Conservation (phyloP, 2,329 filamentous ascomycete species). For the Claviceps sp. region DNA sequence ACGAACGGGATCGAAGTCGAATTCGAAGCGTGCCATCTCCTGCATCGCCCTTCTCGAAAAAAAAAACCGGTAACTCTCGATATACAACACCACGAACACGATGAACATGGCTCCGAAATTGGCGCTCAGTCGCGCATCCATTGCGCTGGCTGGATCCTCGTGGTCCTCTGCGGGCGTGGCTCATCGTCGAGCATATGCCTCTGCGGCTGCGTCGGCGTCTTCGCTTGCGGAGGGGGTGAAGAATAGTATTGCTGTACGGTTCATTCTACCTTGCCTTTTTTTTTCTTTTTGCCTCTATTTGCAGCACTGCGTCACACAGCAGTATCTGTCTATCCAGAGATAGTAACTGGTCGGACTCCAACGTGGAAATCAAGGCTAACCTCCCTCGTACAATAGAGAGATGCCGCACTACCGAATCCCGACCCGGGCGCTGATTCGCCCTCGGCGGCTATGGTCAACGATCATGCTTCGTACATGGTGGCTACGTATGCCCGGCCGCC, state of each 20-base stretch:
- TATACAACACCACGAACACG: too few species aligned
- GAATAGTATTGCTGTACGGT: constrained; percentile 21
- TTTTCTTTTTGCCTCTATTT: background rate
- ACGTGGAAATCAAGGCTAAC: background rate
- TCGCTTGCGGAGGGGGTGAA: constrained; percentile 21
- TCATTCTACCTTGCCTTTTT: background rate
- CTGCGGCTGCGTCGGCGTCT: constrained; percentile 18
- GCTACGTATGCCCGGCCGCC: constrained; percentile 85
- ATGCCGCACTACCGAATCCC: constrained; percentile 41
- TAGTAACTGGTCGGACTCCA: too few species aligned
- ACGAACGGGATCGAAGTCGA: too few species aligned
- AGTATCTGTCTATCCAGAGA: too few species aligned
- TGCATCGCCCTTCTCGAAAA: too few species aligned
- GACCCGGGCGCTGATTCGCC: constrained; percentile 63
- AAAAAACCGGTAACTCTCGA: too few species aligned
- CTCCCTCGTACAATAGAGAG: constrained; percentile 10
- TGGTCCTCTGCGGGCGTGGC: constrained; percentile 7
- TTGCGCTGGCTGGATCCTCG: constrained; percentile 12
- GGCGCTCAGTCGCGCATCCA: constrained; percentile 25
- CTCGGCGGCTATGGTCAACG: constrained; percentile 60
- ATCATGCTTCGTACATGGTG: constrained; percentile 81
- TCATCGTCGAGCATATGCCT: constrained; percentile 2
- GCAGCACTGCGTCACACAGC: background rate
- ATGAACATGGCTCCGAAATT: constrained; percentile 26
- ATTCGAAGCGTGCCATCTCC: too few species aligned